A percentile compares a stretch with the other conserved stretches of the same genome.
Conservation (phyloP, 257 asterid species). For the Salvia rosmarinus region DNA sequence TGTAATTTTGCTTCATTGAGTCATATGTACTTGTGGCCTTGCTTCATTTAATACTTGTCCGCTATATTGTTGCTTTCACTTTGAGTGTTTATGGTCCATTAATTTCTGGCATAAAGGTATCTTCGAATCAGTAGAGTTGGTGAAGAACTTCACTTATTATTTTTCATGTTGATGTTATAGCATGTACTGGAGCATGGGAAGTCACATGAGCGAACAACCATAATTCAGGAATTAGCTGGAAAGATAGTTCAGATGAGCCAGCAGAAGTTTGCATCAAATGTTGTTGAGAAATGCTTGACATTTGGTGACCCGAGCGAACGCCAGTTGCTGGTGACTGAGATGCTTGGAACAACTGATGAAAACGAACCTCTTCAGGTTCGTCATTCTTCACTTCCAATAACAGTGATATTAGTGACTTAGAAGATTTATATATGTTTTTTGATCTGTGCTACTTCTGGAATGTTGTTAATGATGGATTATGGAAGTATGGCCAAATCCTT, state of each 20-base stretch:
- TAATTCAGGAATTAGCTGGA: slow-evolving; percentile 88
- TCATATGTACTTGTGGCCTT: too few species aligned
- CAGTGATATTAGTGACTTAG: not conserved
- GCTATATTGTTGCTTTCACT: too few species aligned
- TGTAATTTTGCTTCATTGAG: too few species aligned
- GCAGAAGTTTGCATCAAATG: slow-evolving; percentile 98
- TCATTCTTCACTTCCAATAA: slow-evolving; percentile 3
- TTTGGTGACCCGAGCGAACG: slow-evolving; percentile 83
- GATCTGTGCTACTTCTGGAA: too few species aligned
- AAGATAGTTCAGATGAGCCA: slow-evolving; percentile 97
- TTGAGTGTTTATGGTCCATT: too few species aligned
- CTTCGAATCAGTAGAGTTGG: not conserved
- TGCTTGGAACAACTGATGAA: slow-evolving; percentile 96
- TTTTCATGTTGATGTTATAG: slow-evolving; percentile 36
- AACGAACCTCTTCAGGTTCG: slow-evolving; percentile 98
- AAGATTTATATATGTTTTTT: not conserved
- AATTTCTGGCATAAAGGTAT: not conserved
- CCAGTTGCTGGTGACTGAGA: slow-evolving; percentile 82
- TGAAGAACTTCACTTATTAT: slow-evolving; percentile 13
- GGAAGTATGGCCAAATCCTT: not conserved
- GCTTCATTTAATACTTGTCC: too few species aligned
- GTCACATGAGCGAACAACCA: slow-evolving; percentile 84
- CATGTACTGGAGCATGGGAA: slow-evolving; percentile 94
- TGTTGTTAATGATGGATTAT: too few species aligned
- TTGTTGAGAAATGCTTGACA: slow-evolving; percentile 91